Conservation (phyloP, 2,329 filamentous ascomycete genomes). For the Monosporascus sp. region DNA sequence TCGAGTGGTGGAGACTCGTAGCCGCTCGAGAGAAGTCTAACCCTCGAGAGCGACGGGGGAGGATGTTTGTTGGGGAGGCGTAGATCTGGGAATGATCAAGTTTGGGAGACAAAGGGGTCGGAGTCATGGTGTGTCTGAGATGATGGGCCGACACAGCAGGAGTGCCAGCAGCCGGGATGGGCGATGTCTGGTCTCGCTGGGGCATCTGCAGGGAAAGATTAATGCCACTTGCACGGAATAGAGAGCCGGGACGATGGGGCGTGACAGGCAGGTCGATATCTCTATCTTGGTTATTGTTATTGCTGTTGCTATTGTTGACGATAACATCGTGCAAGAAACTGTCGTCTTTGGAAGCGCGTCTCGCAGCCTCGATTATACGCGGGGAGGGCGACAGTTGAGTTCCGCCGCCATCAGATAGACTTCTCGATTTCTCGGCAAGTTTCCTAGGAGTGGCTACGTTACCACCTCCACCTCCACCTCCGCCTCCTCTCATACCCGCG, state of each 20-base stretch:
- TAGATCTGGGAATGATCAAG: conserved; percentile 81
- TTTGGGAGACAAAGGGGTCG: conserved; percentile 76
- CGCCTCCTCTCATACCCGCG: background rate
- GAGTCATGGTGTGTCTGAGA: conserved; percentile 12
- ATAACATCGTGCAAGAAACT: conserved; percentile 43
- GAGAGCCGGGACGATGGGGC: conserved; percentile 62
- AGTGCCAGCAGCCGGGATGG: conserved; percentile 24
- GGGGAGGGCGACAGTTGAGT: conserved; percentile 57
- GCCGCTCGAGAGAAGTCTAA: conserved; percentile 91
- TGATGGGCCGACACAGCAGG: conserved; percentile 4
- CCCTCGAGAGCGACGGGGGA: conserved; percentile 83
- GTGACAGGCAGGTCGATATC: conserved; percentile 52
- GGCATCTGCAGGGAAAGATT: conserved; percentile 65
- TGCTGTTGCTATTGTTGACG: conserved; percentile 26
- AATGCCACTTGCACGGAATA: conserved; percentile 42
- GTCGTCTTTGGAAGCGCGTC: conserved; percentile 62
- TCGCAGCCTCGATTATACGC: conserved; percentile 47
- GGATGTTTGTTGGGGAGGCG: conserved; percentile 78
- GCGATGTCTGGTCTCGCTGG: conserved; percentile 39
- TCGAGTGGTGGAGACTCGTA: conserved; percentile 93
- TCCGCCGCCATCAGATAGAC: conserved; percentile 58
- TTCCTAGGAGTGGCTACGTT: conserved; percentile 1
- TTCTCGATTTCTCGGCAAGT: conserved; percentile 47
- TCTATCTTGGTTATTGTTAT: conserved; percentile 21
- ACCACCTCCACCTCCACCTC: conserved; percentile 7